Evolutionary conservation across 768 basidiomycete species (phyloP), one percentile per base, ranked within the genome.

Genomic region (Mycena amicta): DNA sequence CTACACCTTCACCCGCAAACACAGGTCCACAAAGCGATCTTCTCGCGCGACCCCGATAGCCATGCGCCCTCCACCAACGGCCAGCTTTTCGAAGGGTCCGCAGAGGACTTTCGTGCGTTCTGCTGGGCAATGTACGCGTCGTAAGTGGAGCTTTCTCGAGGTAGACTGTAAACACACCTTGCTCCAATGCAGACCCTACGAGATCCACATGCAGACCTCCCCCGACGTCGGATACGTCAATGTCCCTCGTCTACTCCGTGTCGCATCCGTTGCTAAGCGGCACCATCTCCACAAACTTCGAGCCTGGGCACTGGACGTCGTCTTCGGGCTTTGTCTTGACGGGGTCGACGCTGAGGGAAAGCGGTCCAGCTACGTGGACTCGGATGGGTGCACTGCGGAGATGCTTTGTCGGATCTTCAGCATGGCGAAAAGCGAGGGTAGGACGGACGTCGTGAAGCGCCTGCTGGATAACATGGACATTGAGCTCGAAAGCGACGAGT

Each of bases 381-480:
- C 43, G 22, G 15, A 15, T 6, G 12, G 6, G 12, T 45, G 43
- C 22, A 45, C 15, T n/a, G 22, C 23, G 5, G 12, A 26, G 25
- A 5, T 28, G 26, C 22, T 41, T 8, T 37, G 33, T 18, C 8
- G 11, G 11, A 8, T 37, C 11, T 37, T 37, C 18, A 18, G 33
- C 8, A 18, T 50, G n/a, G 33, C 46, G 45, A 33, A 6, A 41
- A 26, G 3, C 31, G 45, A 31, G 27, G 20, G 22, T 22, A 20
- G 31, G 46, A 30, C 41, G 43, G 52, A 23, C 26, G 22, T 54
- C 33, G 50, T 71, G 52, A 45, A 55, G 31, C 33, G 22, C 15
- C 50, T 66, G 30, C 45, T 67, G 46, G 58, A 37, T 8, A 37
- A 66, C 23, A 60, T 65, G 33, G 55, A 74, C 6, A 65, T 72